phyloP scores from a whole-genome alignment of 1,284 basidiomycete genomes.

The Microbotryomycetes sp. region DNA sequence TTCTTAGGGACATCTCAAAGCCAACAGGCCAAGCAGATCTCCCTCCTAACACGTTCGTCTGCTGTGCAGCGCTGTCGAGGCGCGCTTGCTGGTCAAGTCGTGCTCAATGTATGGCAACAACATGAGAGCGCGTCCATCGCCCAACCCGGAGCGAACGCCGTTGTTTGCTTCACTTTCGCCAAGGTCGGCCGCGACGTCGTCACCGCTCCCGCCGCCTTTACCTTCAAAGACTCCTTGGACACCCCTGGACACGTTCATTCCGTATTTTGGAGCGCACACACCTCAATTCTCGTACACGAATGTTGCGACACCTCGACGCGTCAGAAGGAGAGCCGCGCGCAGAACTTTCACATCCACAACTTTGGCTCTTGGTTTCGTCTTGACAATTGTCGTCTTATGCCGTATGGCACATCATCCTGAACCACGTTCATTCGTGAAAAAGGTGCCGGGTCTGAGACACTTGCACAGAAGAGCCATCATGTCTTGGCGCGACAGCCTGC shows the following conservation, averaged over 20 bases:
- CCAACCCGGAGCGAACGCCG: neutral
- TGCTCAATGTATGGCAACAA: neutral
- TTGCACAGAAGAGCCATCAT: neutral
- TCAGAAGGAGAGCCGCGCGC: neutral
- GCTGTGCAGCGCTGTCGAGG: too few relatives aligned
- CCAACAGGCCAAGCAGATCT: too few relatives aligned
- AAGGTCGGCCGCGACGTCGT: neutral
- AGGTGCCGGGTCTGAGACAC: neutral
- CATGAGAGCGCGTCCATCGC: neutral
- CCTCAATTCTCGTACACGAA: too few relatives aligned
- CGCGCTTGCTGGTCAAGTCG: neutral
- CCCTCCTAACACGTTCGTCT: too few relatives aligned
- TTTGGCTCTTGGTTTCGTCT: neutral
- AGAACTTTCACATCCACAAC: neutral
- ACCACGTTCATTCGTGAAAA: neutral
- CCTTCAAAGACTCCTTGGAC: neutral
- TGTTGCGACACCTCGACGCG: neutral
- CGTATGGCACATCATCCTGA: neutral
- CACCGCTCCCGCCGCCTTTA: neutral
- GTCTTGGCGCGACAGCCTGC: neutral
- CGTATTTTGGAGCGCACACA: neutral
- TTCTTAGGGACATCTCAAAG: too few relatives aligned
- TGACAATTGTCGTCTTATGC: neutral
- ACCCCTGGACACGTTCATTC: neutral
- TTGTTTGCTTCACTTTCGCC: neutral